Conservation (phyloP, 176 grass and related monocot species). For the Alopecurus myosuroides region DNA sequence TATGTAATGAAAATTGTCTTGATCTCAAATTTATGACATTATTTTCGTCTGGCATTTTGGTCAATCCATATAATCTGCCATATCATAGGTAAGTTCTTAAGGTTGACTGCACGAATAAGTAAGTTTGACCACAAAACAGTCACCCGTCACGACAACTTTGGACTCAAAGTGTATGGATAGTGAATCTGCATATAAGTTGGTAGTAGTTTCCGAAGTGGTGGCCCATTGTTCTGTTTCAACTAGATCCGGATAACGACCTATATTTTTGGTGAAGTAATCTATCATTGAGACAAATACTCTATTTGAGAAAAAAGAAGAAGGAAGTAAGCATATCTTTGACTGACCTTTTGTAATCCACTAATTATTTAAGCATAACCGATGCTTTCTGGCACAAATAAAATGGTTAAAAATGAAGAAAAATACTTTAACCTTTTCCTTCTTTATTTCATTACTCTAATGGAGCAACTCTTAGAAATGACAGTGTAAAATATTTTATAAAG, state of each 20-base stretch:
- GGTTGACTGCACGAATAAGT: background rate
- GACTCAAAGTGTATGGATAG: background rate
- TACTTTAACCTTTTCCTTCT: background rate
- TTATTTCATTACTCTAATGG: background rate
- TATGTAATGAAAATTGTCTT: background rate
- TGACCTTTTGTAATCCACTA: background rate
- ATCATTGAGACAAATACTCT: background rate
- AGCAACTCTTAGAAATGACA: background rate
- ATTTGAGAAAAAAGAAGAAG: no score
- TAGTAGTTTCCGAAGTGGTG: background rate
- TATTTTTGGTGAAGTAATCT: background rate
- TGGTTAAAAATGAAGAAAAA: background rate
- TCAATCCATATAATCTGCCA: background rate
- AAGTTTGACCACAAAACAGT: background rate
- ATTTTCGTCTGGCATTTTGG: background rate
- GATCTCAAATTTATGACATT: background rate
- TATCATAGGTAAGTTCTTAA: background rate
- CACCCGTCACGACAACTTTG: background rate
- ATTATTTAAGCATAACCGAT: background rate
- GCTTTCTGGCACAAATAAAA: background rate
- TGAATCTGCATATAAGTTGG: background rate
- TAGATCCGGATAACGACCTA: background rate
- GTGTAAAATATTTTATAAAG: background rate
- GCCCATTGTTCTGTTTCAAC: background rate
- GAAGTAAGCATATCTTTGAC: background rate